Evolutionary conservation across 2,329 filamentous ascomycete genomes (phyloP).

Genomic region (Myriosclerotinia curreyana): DNA sequence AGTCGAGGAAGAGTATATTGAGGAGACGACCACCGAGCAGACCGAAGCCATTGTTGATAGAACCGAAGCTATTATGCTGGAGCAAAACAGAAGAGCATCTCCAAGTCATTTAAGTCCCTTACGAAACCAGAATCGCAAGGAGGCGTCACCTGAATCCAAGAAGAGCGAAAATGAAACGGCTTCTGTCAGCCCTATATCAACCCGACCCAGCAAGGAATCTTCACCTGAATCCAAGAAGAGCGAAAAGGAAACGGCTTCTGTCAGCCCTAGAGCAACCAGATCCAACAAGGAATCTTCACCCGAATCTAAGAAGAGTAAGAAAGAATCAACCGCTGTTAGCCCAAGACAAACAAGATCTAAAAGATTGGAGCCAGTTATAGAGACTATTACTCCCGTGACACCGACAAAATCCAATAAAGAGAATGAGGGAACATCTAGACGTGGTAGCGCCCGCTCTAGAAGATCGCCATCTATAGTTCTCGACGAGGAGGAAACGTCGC

Average conservation of each 20-base stretch:
- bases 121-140: background rate
- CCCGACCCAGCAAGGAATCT: background rate
- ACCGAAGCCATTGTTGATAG: background rate
- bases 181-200: background rate
- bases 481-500: constrained; percentile 28
- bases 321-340: background rate
- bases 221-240: background rate
- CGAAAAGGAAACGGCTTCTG: background rate
- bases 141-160: background rate
- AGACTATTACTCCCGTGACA: constrained; percentile 3
- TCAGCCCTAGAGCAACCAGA: background rate
- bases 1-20: background rate
- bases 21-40: background rate
- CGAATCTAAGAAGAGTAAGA: constrained; percentile 1
- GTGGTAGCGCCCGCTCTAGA: constrained; percentile 1
- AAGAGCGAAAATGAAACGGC: background rate
- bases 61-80: background rate
- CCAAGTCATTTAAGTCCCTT: background rate
- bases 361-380: constrained; percentile 8
- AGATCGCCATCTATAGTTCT: constrained; percentile 28
- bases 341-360: constrained; percentile 20
- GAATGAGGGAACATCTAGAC: background rate
- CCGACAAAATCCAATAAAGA: constrained; percentile 18
- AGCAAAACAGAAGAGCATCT: constrained; percentile 2
- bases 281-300: constrained; percentile 1